Base-by-base conservation (phyloP, 2,329 filamentous ascomycete genomes). In the Helminthosporium solani region DNA sequence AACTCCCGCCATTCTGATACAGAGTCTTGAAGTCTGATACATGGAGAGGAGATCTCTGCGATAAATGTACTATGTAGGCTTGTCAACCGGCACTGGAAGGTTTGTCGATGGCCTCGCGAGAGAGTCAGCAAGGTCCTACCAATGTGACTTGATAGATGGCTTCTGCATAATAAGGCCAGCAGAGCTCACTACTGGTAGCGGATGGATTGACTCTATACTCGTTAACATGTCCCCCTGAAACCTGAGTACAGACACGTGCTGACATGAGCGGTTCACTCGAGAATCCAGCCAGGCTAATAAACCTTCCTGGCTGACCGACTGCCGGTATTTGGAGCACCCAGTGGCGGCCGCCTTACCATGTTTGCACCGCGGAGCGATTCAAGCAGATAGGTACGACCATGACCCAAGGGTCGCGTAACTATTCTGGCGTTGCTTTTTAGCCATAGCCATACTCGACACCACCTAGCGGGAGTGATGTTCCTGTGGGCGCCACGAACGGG, bases 1-100 rank as follows among this genome's bases (percentile, higher is more conserved):
- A 69, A 70, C 66, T 63, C 46, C 56, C 56, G 61, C 49, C 43
- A 53, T 27, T 55, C 57, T 68, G 65, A 67, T 59, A 70, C 66
- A 60, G 49, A 47, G 50, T 40, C 50, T 48, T 46, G 23, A 50
- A 54, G 57, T 66, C 63, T 67, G 63, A 67, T 50, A 62, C 64
- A 59, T 53, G 53, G 57, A 58, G 63, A 46, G 58, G 63, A 68
- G 64, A 62, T 49, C 51, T 21, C 44, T 49, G 49, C 52, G 37
- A 36, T 33, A 25, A 39, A 16, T 14, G 18, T 20, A 16, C 39
- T 6, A 33, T 40, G 42, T 27, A 7, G 7, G 25, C 7, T 27
- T n/a, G 9, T 6, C 23, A 5, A 9, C 23, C 23, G 9, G 23
- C 23, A 9, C 23, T 25, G 28, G 28, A 31, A 31, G 28, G 28